These are phyloP conservation scores for Mycena olivaceomarginata DNA, from an alignment of 768 basidiomycete species.

Conservation along the genomic window DNA sequence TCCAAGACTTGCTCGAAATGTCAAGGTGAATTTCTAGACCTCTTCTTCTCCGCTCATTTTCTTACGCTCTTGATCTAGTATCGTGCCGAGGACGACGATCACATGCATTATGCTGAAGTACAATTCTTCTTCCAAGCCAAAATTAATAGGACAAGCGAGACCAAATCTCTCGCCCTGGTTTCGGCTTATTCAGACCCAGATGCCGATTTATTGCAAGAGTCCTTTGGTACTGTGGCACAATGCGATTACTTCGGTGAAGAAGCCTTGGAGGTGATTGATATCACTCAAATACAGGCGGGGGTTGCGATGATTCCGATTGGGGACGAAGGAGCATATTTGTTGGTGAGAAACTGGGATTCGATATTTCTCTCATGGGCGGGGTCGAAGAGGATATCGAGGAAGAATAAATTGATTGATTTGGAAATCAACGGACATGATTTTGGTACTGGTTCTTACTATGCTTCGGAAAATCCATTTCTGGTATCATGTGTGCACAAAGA, in stretches of 20 bases:
- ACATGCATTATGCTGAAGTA: constrained; percentile 33
- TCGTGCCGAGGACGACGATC: not conserved
- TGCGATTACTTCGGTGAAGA: constrained; percentile 30
- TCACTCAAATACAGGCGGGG: constrained; percentile 26
- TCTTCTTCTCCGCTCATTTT: not conserved
- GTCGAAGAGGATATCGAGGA: not conserved
- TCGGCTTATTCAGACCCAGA: constrained; percentile 31
- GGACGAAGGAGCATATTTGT: constrained; percentile 20
- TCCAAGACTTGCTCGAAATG: constrained; percentile 19
- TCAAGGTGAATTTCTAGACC: constrained; percentile 21
- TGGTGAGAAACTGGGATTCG: constrained; percentile 20
- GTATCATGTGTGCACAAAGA: no score
- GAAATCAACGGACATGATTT: no score
- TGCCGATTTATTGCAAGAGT: constrained; percentile 29
- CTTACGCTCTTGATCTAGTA: not conserved
- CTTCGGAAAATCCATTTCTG: no score
- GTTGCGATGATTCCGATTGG: constrained; percentile 39
- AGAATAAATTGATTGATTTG: not conserved
- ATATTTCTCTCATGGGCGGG: constrained; percentile 4
- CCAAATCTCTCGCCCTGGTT: constrained; percentile 25
- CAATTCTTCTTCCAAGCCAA: constrained; percentile 45
- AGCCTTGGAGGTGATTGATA: constrained; percentile 34
- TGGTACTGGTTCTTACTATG: no score
- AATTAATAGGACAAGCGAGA: constrained; percentile 31
- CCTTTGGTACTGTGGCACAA: constrained; percentile 28